A percentile compares a stretch with the other conserved stretches of the same genome.
phyloP scores from a whole-genome alignment of 805 yeast genomes.

The Candida gorgasii region DNA sequence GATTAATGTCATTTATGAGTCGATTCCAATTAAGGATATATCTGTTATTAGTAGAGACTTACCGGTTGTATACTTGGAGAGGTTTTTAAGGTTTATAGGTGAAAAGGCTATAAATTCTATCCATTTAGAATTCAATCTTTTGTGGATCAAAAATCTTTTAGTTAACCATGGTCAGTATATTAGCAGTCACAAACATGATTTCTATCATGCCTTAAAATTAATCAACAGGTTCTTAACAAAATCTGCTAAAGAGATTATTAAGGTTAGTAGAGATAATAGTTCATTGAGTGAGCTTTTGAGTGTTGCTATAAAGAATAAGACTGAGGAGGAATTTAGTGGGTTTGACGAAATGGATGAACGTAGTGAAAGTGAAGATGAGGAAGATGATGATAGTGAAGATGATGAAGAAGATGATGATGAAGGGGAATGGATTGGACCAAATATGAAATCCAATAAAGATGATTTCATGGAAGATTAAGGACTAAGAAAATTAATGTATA shows the following conservation, averaged over 20 bases:
- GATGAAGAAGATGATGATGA: conserved; percentile 31
- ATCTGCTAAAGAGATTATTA: conserved; percentile 71
- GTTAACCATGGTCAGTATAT: conserved; percentile 78
- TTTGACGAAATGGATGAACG: conserved; percentile 23
- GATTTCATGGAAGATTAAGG: conserved; percentile 6
- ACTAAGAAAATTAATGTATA: conserved; percentile 6
- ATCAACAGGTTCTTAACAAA: conserved; percentile 75
- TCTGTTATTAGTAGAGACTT: conserved; percentile 63
- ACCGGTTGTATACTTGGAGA: conserved; percentile 74
- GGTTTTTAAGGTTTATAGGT: conserved; percentile 69
- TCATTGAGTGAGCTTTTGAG: conserved; percentile 55
- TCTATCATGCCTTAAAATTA: conserved; percentile 63
- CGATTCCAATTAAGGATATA: conserved; percentile 70
- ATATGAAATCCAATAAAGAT: conserved; percentile 23
- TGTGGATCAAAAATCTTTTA: conserved; percentile 76
- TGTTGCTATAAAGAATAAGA: conserved; percentile 21
- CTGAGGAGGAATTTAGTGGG: conserved; percentile 29
- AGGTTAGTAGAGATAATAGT: conserved; percentile 52
- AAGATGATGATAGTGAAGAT: too few relatives aligned
- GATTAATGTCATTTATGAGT: conserved; percentile 71
- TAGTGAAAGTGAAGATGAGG: conserved; percentile 32
- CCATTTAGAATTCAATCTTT: conserved; percentile 79
- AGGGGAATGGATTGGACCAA: conserved; percentile 38
- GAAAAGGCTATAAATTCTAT: conserved; percentile 65
- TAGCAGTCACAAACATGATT: conserved; percentile 58